Percentiles rank a stretch among this genome's conserved stretches.
Evolutionary conservation across 1,284 basidiomycete species (phyloP).

Genomic region (Naganishia albida): DNA sequence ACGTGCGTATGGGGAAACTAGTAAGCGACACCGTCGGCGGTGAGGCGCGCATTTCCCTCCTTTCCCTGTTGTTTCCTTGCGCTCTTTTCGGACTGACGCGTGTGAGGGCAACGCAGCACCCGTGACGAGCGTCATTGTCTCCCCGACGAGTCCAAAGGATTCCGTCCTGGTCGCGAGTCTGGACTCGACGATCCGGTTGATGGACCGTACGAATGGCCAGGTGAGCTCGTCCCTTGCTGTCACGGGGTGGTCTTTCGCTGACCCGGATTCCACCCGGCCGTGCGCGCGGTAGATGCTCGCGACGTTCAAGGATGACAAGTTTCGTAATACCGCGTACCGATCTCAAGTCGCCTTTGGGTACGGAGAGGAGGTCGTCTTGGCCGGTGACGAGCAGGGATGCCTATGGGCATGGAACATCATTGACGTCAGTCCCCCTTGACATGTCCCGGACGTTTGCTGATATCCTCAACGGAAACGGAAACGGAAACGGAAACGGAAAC

Average conservation of each 20-base stretch:
- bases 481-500: no score
- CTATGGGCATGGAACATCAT: conserved; percentile 92
- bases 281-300: conserved; percentile 62
- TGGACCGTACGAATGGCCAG: conserved; percentile 81
- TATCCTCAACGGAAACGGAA: conserved; percentile 5
- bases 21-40: conserved; percentile 85
- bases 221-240: conserved; percentile 30
- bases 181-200: conserved; percentile 79
- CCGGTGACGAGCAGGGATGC: conserved; percentile 84
- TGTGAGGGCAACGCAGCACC: no score
- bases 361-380: conserved; percentile 76
- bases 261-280: no score
- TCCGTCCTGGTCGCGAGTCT: conserved; percentile 77
- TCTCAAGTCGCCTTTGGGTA: conserved; percentile 80
- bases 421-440: conserved; percentile 62
- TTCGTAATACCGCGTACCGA: conserved; percentile 68
- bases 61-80: not conserved
- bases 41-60: no score
- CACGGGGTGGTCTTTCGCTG: not conserved
- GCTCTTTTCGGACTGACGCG: not conserved
- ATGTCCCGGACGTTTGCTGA: not conserved
- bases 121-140: conserved; percentile 74
- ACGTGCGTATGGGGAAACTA: conserved; percentile 86
- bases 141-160: conserved; percentile 61
- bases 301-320: conserved; percentile 71